phyloP scores from a whole-genome alignment of 345 rosid species.

The Rhodamnia rubescens region DNA sequence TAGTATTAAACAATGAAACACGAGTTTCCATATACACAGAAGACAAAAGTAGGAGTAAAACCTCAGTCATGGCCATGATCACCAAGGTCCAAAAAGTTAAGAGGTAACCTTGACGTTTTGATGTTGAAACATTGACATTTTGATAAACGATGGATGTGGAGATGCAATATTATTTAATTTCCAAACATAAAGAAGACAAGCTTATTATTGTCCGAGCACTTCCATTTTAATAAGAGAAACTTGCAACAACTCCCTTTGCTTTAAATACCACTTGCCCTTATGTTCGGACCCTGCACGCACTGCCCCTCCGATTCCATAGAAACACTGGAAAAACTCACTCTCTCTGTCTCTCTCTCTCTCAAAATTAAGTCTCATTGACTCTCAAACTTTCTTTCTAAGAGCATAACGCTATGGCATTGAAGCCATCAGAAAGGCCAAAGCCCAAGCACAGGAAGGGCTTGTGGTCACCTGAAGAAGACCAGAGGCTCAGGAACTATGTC shows the following conservation, averaged over 20 bases:
- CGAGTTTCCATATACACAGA: neutral
- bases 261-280: neutral
- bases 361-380: neutral
- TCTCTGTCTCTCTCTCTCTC: neutral
- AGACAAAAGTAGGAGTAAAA: neutral
- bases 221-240: neutral
- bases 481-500: constrained; percentile 50
- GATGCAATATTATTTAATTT: neutral
- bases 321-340: neutral
- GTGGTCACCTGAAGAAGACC: constrained; percentile 99
- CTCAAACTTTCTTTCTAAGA: neutral
- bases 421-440: constrained; percentile 43
- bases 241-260: neutral
- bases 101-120: neutral
- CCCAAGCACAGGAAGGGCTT: constrained; percentile 72
- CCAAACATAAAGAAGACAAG: neutral
- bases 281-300: neutral
- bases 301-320: neutral
- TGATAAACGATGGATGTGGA: neutral
- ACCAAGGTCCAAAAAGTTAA: neutral
- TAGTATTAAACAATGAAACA: neutral
- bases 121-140: neutral
- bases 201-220: neutral
- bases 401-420: constrained; percentile 18
- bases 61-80: neutral